Base-by-base conservation (phyloP, 257 asterid species). In the Henckelia pumila region DNA sequence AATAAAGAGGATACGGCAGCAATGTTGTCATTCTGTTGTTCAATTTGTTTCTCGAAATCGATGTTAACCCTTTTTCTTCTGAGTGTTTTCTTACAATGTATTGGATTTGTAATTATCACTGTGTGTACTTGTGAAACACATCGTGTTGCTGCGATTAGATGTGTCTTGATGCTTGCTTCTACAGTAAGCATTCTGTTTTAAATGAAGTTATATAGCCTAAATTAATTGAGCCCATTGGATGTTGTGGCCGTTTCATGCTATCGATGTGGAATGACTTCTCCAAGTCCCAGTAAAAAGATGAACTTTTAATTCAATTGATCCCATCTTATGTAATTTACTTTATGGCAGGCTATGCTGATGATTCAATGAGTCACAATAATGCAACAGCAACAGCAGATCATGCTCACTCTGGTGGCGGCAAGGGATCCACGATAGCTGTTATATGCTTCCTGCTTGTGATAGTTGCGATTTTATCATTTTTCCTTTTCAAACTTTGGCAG, bases 401-500 rank as follows among this genome's bases (percentile, higher is more conserved):
- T 47, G 55, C 71, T 65, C 56, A 64, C 59, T 70, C 81, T 17
- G 73, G 81, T 69, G 78, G 85, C 63, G 75, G 80, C 75, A 82
- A 69, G 20, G 83, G 95, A 49, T 80, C 84, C 71, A 79, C 19
- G 33, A 64, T 81, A 78, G 75, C 78, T 23, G 30, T 88, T 49
- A 68, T 80, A 69, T 75, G 82, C 72, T 63, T 86, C 72, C 76
- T 62, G 64, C 47, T 83, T 68, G 81, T 78, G 57, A 84, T 60
- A 56, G 69, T 80, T 77, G 80, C 72, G 63, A 70, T 80, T 60
- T 61, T 86, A 56, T 82, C 88, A 20, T 82, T 83, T 78, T 82
- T 83, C 68, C 96, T 91, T 68, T 83, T 83, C 82, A 88, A 76
- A 67, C 70, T 77, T 76, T 91, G 95, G 96, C 95, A 86, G 76